Conservation (phyloP, 1,284 basidiomycete genomes). For the Mycosarcoma maydis region DNA sequence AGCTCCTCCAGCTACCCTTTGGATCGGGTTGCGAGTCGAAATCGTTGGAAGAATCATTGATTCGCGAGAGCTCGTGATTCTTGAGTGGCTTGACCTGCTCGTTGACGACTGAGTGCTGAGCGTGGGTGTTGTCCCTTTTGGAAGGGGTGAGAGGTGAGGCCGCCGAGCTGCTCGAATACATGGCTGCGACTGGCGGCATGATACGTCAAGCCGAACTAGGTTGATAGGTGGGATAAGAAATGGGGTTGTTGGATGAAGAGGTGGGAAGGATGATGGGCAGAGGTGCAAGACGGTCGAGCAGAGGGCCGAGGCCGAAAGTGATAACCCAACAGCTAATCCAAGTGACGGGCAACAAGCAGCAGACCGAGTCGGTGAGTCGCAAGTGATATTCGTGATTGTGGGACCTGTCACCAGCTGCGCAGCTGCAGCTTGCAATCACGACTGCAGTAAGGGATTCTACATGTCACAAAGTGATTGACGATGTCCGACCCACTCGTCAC, state of each 20-base stretch:
- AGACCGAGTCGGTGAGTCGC: too few relatives aligned
- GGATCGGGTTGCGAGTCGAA: slow-evolving; percentile 48
- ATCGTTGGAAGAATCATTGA: slow-evolving; percentile 31
- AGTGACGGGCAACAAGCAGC: too few relatives aligned
- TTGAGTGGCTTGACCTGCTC: slow-evolving; percentile 33
- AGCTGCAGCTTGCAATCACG: slow-evolving; percentile 4
- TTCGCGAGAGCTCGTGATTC: slow-evolving; percentile 20
- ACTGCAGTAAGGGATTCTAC: too few relatives aligned
- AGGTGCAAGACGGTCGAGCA: background rate
- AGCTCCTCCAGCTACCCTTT: slow-evolving; percentile 56
- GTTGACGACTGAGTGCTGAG: slow-evolving; percentile 23
- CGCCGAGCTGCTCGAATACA: slow-evolving; percentile 25
- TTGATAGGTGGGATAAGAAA: background rate
- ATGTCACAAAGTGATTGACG: slow-evolving; percentile 23
- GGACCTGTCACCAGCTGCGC: background rate
- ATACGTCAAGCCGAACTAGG: background rate
- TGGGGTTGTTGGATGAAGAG: background rate
- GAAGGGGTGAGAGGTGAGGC: slow-evolving; percentile 36
- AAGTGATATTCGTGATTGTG: too few relatives aligned
- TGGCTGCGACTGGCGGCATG: slow-evolving; percentile 31
- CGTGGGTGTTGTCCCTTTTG: slow-evolving; percentile 40
- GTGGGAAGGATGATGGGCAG: background rate
- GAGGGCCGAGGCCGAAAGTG: too few relatives aligned
- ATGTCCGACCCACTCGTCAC: too few relatives aligned
- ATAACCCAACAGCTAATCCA: background rate